These are phyloP conservation scores for Phytopythium litorale DNA, from an alignment of 352 stramenopile genomes.

Conservation along the genomic window DNA sequence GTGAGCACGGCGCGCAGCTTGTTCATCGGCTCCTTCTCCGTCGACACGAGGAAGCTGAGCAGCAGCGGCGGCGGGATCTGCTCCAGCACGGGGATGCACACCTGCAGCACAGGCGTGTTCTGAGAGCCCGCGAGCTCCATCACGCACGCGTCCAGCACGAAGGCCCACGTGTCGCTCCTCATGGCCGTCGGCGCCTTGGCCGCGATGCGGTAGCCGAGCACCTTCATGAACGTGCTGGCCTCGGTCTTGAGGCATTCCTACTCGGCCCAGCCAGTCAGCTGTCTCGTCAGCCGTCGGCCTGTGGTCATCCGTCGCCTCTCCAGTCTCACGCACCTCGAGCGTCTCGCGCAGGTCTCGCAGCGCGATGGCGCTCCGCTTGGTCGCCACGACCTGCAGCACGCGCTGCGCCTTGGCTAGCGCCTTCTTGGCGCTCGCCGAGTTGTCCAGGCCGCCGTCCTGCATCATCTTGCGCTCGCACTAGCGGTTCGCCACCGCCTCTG, in stretches of 20 bases:
- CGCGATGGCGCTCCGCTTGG: slow-evolving; percentile 51
- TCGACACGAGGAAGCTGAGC: slow-evolving; percentile 54
- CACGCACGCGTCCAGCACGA: slow-evolving; percentile 56
- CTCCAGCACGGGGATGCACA: slow-evolving; percentile 51
- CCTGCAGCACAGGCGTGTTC: slow-evolving; percentile 44
- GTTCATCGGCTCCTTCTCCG: slow-evolving; percentile 76
- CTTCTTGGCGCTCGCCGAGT: slow-evolving; percentile 42
- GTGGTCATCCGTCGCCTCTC: background rate
- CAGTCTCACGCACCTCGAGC: slow-evolving; percentile 32
- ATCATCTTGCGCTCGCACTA: slow-evolving; percentile 18
- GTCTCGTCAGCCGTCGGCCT: background rate
- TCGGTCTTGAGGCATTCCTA: slow-evolving; percentile 72
- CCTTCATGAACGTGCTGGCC: slow-evolving; percentile 48
- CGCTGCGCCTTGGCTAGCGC: slow-evolving; percentile 53
- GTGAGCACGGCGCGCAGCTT: slow-evolving; percentile 61
- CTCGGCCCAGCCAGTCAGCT: background rate
- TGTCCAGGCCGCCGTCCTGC: slow-evolving; percentile 48
- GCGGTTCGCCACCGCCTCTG: background rate
- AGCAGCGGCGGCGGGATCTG: slow-evolving; percentile 55
- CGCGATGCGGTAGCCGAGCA: slow-evolving; percentile 69
- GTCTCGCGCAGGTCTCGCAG: slow-evolving; percentile 56
- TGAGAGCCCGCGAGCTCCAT: slow-evolving; percentile 68
- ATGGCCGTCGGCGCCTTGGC: slow-evolving; percentile 44
- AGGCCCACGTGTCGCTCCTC: slow-evolving; percentile 56
- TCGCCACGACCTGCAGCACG: slow-evolving; percentile 49